A percentile compares a stretch with the other conserved stretches of the same genome.
These are phyloP conservation scores for Coffea canephora DNA, from an alignment of 257 asterid genomes.

Conservation along the genomic window DNA sequence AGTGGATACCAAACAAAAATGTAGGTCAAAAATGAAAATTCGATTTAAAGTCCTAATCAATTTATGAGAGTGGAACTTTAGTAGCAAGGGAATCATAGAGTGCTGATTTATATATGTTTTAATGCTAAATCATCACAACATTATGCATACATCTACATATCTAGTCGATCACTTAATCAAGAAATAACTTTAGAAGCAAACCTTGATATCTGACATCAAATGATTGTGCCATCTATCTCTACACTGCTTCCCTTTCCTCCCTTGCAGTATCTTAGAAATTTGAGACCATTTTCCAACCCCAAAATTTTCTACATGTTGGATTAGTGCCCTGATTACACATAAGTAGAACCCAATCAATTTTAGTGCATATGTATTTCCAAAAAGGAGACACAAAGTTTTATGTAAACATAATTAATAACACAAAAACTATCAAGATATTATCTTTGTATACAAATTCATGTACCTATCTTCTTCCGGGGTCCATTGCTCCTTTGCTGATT, in stretches of 20 bases:
- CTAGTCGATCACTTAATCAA: not conserved
- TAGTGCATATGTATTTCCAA: no score
- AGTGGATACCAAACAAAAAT: not conserved
- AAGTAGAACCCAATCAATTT: not conserved
- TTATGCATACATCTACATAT: not conserved
- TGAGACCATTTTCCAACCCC: slow-evolving; percentile 85
- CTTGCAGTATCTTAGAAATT: slow-evolving; percentile 69
- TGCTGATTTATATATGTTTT: no score
- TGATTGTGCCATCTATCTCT: slow-evolving; percentile 98
- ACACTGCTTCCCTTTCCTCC: slow-evolving; percentile 91
- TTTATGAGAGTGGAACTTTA: not conserved
- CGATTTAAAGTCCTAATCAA: not conserved
- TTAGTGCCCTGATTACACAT: slow-evolving; percentile 41
- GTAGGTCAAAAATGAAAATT: not conserved
- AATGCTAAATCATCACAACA: not conserved
- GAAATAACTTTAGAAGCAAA: slow-evolving; percentile 3
- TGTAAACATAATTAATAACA: not conserved
- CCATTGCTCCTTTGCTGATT: slow-evolving; percentile 89
- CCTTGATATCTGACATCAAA: slow-evolving; percentile 84
- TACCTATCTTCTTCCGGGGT: slow-evolving; percentile 65
- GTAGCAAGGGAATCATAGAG: not conserved
- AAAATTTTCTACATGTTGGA: slow-evolving; percentile 60
- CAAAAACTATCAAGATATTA: not conserved
- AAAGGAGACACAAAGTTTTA: not conserved
- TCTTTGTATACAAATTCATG: no score